phyloP scores from a whole-genome alignment of 768 basidiomycete genomes.

The Rhizopogon salebrosus region DNA sequence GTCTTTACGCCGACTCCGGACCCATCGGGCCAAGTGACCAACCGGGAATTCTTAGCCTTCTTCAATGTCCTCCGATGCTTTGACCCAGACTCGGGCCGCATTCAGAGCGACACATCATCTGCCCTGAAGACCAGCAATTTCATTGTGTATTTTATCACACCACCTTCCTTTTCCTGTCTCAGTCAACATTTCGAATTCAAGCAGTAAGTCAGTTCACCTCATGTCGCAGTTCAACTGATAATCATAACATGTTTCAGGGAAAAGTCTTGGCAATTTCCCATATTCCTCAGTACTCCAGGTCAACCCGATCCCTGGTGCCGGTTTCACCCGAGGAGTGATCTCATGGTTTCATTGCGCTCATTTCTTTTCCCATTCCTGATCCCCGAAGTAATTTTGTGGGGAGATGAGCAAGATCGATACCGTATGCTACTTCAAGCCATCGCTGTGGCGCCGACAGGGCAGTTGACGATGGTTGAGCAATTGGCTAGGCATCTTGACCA shows the following conservation, averaged over 20 bases:
- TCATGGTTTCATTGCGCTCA: not conserved
- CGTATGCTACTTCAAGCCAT: slow-evolving; percentile 14
- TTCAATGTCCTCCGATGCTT: slow-evolving; percentile 3
- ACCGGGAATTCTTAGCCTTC: slow-evolving; percentile 5
- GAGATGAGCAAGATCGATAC: not conserved
- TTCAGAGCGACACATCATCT: not conserved
- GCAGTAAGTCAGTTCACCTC: not conserved
- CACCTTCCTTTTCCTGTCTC: slow-evolving; percentile 6
- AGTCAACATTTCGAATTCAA: not conserved
- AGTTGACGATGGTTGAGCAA: too few species aligned
- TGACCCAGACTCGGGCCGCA: not conserved
- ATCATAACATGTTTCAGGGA: slow-evolving; percentile 4
- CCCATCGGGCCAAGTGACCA: too few species aligned
- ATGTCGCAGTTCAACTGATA: not conserved
- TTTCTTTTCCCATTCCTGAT: slow-evolving; percentile 7
- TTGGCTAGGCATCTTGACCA: too few species aligned
- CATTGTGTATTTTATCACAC: slow-evolving; percentile 5
- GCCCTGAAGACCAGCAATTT: slow-evolving; percentile 10
- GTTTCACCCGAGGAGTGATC: slow-evolving; percentile 4
- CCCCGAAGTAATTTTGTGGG: slow-evolving; percentile 2
- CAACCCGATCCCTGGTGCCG: not conserved
- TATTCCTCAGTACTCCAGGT: not conserved
- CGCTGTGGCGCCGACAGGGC: too few species aligned
- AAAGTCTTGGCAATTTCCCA: slow-evolving; percentile 6
- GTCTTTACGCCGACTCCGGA: not conserved